Percentiles rank a stretch among this genome's conserved stretches.
Conservation (phyloP, 495 filamentous ascomycete species). For the Penicillium waksmanii region DNA sequence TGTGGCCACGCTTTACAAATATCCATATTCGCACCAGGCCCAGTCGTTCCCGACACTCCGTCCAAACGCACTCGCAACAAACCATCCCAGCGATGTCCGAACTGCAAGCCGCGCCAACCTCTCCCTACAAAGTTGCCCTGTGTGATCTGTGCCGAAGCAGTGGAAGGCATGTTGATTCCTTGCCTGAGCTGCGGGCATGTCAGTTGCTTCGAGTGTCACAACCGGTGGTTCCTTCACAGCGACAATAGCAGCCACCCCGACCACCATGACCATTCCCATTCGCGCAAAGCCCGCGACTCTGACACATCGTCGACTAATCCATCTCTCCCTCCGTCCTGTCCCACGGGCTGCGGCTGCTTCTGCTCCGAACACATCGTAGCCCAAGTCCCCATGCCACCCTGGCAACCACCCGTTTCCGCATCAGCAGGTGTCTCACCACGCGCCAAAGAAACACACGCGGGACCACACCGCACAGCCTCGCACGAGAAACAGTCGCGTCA, state of each 20-base stretch:
- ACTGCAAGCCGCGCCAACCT: conserved; percentile 46
- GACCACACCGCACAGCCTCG: conserved; percentile 5
- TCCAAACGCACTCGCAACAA: conserved; percentile 26
- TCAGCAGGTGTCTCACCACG: conserved; percentile 14
- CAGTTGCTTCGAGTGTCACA: conserved; percentile 53
- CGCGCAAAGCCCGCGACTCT: too few relatives aligned
- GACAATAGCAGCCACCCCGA: conserved; percentile 7
- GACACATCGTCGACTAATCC: not conserved
- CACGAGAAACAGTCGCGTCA: conserved; percentile 25
- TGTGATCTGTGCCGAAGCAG: conserved; percentile 50
- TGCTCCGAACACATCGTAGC: conserved; percentile 48
- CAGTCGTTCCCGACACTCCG: conserved; percentile 21
- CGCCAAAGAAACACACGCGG: conserved; percentile 1
- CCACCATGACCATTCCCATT: not conserved
- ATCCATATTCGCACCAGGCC: conserved; percentile 43
- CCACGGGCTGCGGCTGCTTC: conserved; percentile 54
- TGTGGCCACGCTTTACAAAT: conserved; percentile 47
- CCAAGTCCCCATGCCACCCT: conserved; percentile 31
- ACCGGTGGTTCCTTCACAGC: conserved; percentile 39
- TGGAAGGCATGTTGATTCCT: conserved; percentile 54
- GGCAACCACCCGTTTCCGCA: conserved; percentile 14
- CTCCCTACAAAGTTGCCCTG: conserved; percentile 46
- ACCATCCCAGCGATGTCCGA: conserved; percentile 31
- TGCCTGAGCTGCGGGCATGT: conserved; percentile 58
- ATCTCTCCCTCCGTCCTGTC: conserved; percentile 37